Conservation (phyloP, 2,329 filamentous ascomycete genomes). For the Fusarium staphyleae region DNA sequence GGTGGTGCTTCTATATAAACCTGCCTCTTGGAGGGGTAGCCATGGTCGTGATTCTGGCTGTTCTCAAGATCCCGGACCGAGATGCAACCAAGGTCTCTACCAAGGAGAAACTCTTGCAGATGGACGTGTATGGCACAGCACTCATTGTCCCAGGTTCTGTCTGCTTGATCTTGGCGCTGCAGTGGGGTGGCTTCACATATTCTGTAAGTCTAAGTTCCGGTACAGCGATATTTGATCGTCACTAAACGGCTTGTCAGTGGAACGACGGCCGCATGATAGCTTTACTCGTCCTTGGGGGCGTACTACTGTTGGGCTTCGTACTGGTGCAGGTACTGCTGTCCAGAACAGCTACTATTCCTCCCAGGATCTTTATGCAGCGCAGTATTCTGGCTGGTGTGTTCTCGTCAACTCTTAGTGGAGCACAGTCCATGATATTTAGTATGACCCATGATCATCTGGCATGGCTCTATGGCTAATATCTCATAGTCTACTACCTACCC, state of each 20-base stretch:
- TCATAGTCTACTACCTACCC: conserved; percentile 53
- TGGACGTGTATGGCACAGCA: conserved; percentile 62
- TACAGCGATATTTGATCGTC: not conserved
- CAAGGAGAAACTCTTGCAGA: conserved; percentile 52
- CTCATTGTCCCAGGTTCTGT: conserved; percentile 60
- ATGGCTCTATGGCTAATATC: not conserved
- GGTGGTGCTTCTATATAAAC: conserved; percentile 50
- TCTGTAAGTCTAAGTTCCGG: conserved; percentile 22
- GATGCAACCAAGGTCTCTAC: conserved; percentile 36
- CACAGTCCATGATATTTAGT: conserved; percentile 38
- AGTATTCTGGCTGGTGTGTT: conserved; percentile 48
- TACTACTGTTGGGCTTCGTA: conserved; percentile 53
- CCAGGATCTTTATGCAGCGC: conserved; percentile 51
- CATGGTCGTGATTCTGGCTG: conserved; percentile 37
- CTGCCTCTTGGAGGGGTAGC: conserved; percentile 46
- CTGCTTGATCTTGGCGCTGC: conserved; percentile 55
- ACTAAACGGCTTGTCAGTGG: conserved; percentile 46
- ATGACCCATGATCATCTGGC: not conserved
- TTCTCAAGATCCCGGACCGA: conserved; percentile 25
- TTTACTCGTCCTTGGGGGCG: conserved; percentile 49
- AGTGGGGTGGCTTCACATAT: conserved; percentile 53
- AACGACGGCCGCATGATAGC: conserved; percentile 52
- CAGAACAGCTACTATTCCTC: conserved; percentile 50
- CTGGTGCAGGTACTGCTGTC: conserved; percentile 46
- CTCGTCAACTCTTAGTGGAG: conserved; percentile 35